phyloP scores from a whole-genome alignment of 139 green algal genomes.

The Penium margaritaceum region DNA sequence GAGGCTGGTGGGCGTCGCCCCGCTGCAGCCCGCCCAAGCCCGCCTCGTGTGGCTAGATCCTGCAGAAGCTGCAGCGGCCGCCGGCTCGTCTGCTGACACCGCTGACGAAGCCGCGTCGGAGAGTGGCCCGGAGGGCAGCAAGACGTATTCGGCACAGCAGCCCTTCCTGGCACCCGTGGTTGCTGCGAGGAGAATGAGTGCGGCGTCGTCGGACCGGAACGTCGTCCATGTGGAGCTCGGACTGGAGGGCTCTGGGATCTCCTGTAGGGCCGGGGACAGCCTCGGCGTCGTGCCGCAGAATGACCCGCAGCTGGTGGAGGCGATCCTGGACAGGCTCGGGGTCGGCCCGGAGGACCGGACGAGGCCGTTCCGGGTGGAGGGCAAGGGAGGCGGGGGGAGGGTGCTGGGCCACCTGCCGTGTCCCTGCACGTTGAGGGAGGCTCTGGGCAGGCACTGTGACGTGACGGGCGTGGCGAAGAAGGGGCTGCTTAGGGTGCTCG shows the following conservation, averaged over 20 bases:
- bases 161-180: slow-evolving; percentile 12
- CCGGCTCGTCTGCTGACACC: slow-evolving; percentile 7
- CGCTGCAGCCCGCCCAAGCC: slow-evolving; percentile 49
- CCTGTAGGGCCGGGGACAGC: slow-evolving; percentile 80
- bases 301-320: slow-evolving; percentile 55
- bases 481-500: slow-evolving; percentile 73
- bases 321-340: slow-evolving; percentile 55
- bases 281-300: slow-evolving; percentile 78
- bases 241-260: no score
- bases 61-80: not conserved
- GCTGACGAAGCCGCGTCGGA: slow-evolving; percentile 29
- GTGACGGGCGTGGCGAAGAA: slow-evolving; percentile 67
- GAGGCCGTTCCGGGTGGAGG: not conserved
- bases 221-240: slow-evolving; percentile 83
- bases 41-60: not conserved
- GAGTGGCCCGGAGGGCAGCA: no score
- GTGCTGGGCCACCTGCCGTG: slow-evolving; percentile 29
- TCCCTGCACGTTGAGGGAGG: slow-evolving; percentile 68
- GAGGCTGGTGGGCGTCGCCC: slow-evolving; percentile 58
- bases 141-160: no score
- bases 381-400: not conserved
- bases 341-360: slow-evolving; percentile 20
- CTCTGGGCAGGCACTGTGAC: slow-evolving; percentile 64
- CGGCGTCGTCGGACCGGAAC: slow-evolving; percentile 27
- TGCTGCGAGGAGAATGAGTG: slow-evolving; percentile 25